Base-by-base conservation (phyloP, 2,329 filamentous ascomycete species). In the Pseudocercospora pini-densiflorae region DNA sequence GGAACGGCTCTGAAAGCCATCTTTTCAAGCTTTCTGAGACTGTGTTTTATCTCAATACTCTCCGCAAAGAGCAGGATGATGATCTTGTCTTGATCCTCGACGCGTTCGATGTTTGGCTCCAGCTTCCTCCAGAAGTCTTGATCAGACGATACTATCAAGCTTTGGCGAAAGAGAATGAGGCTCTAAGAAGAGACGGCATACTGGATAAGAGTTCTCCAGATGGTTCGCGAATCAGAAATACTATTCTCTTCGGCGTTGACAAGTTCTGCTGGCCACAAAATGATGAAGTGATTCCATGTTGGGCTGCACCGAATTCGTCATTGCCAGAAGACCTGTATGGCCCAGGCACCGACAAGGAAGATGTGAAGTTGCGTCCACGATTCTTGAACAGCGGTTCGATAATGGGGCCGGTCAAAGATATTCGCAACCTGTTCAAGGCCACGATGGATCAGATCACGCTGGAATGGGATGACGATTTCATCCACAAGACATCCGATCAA, bases 61-160 rank as follows among this genome's bases (percentile, higher is more conserved):
- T 70, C 16, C 63, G 49, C 5, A 36, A 58, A 21, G 51, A 63
- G 21, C 54, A 63, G 23, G 66, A 70, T 45, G 80, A 86, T 12
- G 89, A 91, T 74, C 77, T 92, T 27, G 83, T 90, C 10, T 77
- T 91, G 62, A 81, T 91, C 51, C 82, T 88, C 4, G 89, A 91
- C 73, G 88, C 86, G 0, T 84, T 86, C 73, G 87, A 90, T 67
- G 81, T 87, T 1, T 87, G 88, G 78, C 87, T 90, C 67, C 89
- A 91, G 74, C 80, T 91, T 2, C 87, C 88, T 0, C 84, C 86
- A 2, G 84, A 89, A 45, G 81, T 90, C 19, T 78, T 91, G 68
- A 83, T 91, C 27, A 79, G 84, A 68, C 83, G 89, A 51, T 91
- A 90, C 74, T 85, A 88, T 68, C 78, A 80, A 16, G 78, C 87